A percentile compares a stretch with the other conserved stretches of the same genome.
Evolutionary conservation across 2,329 filamentous ascomycete genomes (phyloP).

Genomic region (Chaetomium olivaceum): DNA sequence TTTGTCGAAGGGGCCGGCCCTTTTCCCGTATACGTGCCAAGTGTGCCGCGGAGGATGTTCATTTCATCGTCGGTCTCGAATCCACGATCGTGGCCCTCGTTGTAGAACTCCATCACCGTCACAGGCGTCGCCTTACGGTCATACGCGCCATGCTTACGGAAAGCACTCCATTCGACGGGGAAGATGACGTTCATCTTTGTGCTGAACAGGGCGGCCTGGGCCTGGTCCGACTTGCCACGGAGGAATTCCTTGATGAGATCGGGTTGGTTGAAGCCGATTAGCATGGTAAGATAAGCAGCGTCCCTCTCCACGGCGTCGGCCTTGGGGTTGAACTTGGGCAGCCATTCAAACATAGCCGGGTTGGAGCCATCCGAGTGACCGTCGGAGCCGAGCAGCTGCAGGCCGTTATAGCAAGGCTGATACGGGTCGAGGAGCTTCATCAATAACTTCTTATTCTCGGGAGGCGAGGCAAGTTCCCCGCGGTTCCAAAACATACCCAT

Average conservation of each 20-base stretch:
- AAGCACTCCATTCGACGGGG: constrained; percentile 4
- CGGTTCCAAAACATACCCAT: constrained; percentile 1
- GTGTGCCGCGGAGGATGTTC: constrained; percentile 5
- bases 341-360: constrained; percentile 9
- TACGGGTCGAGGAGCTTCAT: constrained; percentile 12
- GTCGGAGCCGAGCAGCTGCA: constrained; percentile 3
- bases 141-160: not conserved
- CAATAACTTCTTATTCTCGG: not conserved
- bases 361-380: not conserved
- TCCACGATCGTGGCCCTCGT: constrained; percentile 4
- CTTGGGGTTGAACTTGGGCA: constrained; percentile 5
- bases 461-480: not conserved
- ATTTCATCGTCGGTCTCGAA: constrained; percentile 1
- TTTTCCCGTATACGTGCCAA: not conserved
- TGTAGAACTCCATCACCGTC: constrained; percentile 8
- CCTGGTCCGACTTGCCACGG: not conserved
- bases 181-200: constrained; percentile 9
- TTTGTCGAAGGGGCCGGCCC: not conserved
- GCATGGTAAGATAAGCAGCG: constrained; percentile 16
- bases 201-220: not conserved
- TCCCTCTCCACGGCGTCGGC: not conserved
- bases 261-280: not conserved
- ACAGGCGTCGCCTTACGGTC: not conserved
- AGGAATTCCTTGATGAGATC: constrained; percentile 9
- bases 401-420: not conserved